Evolutionary conservation across 257 asterid genomes (phyloP).

Genomic region (Paraleonurus japonicus): DNA sequence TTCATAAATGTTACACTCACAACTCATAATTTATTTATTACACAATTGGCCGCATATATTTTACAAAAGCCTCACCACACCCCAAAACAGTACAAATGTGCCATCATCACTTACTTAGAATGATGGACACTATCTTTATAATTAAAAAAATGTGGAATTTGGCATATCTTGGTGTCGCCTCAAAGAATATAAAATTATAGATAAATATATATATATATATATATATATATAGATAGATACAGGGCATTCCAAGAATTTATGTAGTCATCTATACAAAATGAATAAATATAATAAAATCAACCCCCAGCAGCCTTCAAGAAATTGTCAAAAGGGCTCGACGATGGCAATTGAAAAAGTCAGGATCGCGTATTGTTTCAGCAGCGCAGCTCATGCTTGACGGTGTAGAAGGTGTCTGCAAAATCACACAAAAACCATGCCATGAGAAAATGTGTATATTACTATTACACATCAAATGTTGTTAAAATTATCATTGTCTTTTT

Average conservation of each 20-base stretch:
- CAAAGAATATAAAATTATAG: background rate
- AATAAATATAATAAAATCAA: constrained; percentile 22
- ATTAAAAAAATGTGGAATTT: background rate
- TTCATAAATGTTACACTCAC: background rate
- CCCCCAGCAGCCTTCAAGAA: constrained; percentile 81
- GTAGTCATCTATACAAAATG: background rate
- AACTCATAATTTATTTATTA: background rate
- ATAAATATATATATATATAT: too few relatives aligned
- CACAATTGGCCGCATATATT: background rate
- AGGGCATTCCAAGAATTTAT: background rate
- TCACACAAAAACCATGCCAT: background rate
- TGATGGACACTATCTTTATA: constrained; percentile 3
- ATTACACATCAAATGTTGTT: background rate
- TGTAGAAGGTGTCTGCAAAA: constrained; percentile 27
- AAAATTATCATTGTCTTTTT: background rate
- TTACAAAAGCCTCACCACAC: constrained; percentile 8
- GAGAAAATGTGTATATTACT: background rate
- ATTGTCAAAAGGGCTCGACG: constrained; percentile 74
- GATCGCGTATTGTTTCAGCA: constrained; percentile 37
- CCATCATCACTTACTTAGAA: background rate
- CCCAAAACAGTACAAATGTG: constrained; percentile 15
- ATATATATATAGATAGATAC: background rate
- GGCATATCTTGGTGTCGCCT: background rate
- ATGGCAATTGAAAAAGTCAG: constrained; percentile 51
- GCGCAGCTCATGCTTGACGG: constrained; percentile 27